Conservation (phyloP, 371 early-diverging fungal species). For the Haplosporangium sp. region DNA sequence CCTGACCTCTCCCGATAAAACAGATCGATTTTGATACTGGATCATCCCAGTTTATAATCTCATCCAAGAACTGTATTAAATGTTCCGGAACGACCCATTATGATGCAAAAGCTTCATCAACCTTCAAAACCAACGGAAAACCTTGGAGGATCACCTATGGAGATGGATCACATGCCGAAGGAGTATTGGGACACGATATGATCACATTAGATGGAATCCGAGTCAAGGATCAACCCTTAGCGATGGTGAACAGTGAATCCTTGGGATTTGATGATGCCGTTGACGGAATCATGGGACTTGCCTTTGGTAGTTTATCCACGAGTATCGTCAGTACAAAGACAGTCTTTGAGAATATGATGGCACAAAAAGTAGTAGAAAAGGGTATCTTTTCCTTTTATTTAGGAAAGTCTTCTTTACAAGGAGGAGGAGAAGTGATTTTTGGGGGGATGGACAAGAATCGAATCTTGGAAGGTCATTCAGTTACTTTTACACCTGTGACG, state of each 20-base stretch:
- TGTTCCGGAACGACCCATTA: conserved; percentile 69
- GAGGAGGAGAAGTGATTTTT: conserved; percentile 28
- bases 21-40: conserved; percentile 66
- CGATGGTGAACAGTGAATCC: conserved; percentile 61
- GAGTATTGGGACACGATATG: conserved; percentile 62
- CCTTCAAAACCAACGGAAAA: conserved; percentile 53
- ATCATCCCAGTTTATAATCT: conserved; percentile 67
- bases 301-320: conserved; percentile 56
- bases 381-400: conserved; percentile 60
- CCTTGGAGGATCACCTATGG: conserved; percentile 37
- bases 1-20: too few relatives aligned
- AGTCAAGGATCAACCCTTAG: conserved; percentile 59
- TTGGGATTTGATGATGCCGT: conserved; percentile 61
- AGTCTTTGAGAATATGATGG: conserved; percentile 34
- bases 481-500: not conserved
- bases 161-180: conserved; percentile 59
- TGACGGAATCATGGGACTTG: conserved; percentile 61
- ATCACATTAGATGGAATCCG: conserved; percentile 56
- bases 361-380: conserved; percentile 36
- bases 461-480: not conserved
- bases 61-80: conserved; percentile 59
- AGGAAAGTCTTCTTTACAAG: conserved; percentile 13
- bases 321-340: conserved; percentile 4
- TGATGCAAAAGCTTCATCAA: conserved; percentile 61
- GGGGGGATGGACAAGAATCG: conserved; percentile 21